These are phyloP conservation scores for Emericellopsis atlantica DNA, from an alignment of 2,329 filamentous ascomycete genomes.

Conservation along the genomic window DNA sequence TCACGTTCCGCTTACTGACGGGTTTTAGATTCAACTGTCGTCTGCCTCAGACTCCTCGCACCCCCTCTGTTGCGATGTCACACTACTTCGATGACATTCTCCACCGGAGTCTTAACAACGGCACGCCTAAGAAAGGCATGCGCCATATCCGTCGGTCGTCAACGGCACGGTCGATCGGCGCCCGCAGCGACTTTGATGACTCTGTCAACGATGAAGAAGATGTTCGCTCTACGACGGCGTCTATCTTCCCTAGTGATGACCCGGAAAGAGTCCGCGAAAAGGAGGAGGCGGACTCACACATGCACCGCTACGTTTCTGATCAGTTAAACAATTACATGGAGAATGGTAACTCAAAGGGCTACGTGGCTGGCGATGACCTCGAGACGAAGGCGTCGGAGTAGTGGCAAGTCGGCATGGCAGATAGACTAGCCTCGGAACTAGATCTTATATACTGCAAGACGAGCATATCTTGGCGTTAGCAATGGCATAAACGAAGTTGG, in stretches of 20 bases:
- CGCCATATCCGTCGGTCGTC: constrained; percentile 63
- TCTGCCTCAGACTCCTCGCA: constrained; percentile 84
- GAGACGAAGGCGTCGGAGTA: constrained; percentile 22
- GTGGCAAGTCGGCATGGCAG: too few relatives aligned
- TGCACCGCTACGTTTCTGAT: constrained; percentile 71
- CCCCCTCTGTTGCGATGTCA: constrained; percentile 67
- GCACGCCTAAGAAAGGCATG: constrained; percentile 23
- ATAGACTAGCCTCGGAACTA: too few relatives aligned
- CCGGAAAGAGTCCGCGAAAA: constrained; percentile 33
- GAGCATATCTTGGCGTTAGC: too few relatives aligned
- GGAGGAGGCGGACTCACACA: constrained; percentile 51
- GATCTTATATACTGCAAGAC: too few relatives aligned
- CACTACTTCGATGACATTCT: constrained; percentile 96
- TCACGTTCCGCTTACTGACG: too few relatives aligned
- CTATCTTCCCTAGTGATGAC: constrained; percentile 17
- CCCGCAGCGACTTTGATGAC: constrained; percentile 63
- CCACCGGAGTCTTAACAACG: constrained; percentile 24
- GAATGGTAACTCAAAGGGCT: constrained; percentile 9
- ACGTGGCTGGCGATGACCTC: constrained; percentile 15
- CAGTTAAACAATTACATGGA: constrained; percentile 59
- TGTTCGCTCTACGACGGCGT: constrained; percentile 16
- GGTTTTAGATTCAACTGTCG: constrained; percentile 64
- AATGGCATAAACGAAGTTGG: too few relatives aligned
- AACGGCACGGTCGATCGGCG: constrained; percentile 71
- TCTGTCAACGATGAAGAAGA: constrained; percentile 33